A percentile compares a stretch with the other conserved stretches of the same genome.
These are phyloP conservation scores for Davidsoniella neocaledoniae DNA, from an alignment of 2,329 filamentous ascomycete genomes.

Conservation along the genomic window DNA sequence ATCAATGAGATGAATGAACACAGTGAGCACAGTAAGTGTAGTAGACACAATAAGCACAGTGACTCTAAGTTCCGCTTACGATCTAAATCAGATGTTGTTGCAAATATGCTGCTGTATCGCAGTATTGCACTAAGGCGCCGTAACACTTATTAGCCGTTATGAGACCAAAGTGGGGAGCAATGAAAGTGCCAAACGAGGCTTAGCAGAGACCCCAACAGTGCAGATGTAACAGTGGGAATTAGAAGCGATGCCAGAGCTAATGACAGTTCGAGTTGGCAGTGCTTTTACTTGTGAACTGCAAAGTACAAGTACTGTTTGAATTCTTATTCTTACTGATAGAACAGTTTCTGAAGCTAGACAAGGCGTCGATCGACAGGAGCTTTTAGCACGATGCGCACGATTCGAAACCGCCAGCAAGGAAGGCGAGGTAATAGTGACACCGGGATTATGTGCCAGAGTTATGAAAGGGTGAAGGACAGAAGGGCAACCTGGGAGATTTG, in stretches of 20 bases:
- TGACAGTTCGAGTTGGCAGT: too few relatives aligned
- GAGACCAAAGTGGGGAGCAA: not conserved
- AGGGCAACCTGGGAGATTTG: not conserved
- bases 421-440: not conserved
- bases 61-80: too few relatives aligned
- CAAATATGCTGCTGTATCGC: not conserved
- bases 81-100: not conserved
- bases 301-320: too few relatives aligned
- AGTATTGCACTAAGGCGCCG: not conserved
- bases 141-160: not conserved
- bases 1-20: too few relatives aligned
- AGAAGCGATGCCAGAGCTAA: too few relatives aligned
- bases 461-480: not conserved
- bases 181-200: conserved; percentile 4
- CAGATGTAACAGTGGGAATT: conserved; percentile 2
- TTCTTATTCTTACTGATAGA: not conserved
- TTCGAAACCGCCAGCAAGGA: conserved; percentile 5
- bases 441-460: not conserved
- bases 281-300: too few relatives aligned
- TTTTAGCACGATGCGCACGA: conserved; percentile 7
- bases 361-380: conserved; percentile 5
- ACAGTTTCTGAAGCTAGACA: not conserved
- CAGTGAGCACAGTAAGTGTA: not conserved
- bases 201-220: conserved; percentile 4
- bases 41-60: not conserved